Percentiles rank a stretch among this genome's conserved stretches.
These are phyloP conservation scores for Nannochloropsis gaditana DNA, from an alignment of 108 stramenopile species.

Conservation along the genomic window DNA sequence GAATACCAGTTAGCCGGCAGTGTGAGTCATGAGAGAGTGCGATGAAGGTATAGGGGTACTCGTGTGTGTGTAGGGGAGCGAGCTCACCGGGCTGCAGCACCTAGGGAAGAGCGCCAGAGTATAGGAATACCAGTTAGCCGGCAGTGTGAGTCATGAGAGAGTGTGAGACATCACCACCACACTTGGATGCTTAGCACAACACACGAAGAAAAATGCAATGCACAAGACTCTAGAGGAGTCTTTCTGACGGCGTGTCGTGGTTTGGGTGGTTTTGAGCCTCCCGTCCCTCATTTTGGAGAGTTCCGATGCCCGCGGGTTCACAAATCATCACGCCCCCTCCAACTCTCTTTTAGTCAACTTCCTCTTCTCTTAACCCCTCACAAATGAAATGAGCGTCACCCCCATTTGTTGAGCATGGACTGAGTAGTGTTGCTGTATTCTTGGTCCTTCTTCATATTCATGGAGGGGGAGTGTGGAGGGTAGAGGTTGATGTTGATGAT, in stretches of 20 bases:
- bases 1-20: too few relatives aligned
- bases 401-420: not conserved
- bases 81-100: not conserved
- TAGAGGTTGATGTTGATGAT: not conserved
- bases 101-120: not conserved
- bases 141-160: too few relatives aligned
- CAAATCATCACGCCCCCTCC: not conserved
- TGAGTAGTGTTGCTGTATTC: not conserved
- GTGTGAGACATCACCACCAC: not conserved
- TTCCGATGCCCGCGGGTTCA: not conserved
- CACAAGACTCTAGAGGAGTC: not conserved
- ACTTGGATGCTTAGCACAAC: not conserved
- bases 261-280: not conserved
- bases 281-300: not conserved
- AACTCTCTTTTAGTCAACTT: not conserved
- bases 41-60: slow-evolving; percentile 16
- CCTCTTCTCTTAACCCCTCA: not conserved
- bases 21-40: too few relatives aligned
- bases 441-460: not conserved
- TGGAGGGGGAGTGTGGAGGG: not conserved
- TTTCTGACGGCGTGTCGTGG: not conserved
- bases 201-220: not conserved
- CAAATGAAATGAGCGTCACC: not conserved
- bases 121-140: too few relatives aligned
- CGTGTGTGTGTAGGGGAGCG: not conserved